These are phyloP conservation scores for Bidens hawaiensis DNA, from an alignment of 140 eudicot species.

Conservation along the genomic window DNA sequence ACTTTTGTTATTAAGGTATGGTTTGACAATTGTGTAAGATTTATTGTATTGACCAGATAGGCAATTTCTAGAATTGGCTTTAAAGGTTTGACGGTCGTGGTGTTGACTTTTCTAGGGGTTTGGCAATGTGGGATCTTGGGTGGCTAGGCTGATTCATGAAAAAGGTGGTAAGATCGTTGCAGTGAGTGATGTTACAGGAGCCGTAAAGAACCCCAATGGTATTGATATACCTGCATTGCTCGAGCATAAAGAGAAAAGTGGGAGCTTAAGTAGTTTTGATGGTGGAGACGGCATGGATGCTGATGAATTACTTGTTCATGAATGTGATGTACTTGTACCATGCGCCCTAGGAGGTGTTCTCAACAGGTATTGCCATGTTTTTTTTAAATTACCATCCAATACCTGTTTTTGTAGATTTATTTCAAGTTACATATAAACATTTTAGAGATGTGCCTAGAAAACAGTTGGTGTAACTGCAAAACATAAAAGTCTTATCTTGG, in stretches of 20 bases:
- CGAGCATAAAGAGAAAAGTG: conserved; percentile 42
- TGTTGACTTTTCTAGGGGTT: conserved; percentile 49
- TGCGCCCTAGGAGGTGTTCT: conserved; percentile 85
- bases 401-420: no score
- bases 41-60: neutral
- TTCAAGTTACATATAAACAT: no score
- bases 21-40: neutral
- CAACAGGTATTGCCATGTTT: conserved; percentile 71
- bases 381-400: no score
- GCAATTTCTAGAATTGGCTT: no score
- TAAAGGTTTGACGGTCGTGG: no score
- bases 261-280: conserved; percentile 43
- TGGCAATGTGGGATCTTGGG: conserved; percentile 91
- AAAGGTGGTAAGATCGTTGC: conserved; percentile 76
- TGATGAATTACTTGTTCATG: conserved; percentile 53
- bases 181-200: conserved; percentile 85
- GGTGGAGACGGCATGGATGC: conserved; percentile 72
- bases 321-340: conserved; percentile 86
- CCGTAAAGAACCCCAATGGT: conserved; percentile 57
- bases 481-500: no score
- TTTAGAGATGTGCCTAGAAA: no score
- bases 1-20: conserved; percentile 71
- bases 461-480: no score
- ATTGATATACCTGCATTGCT: conserved; percentile 58
- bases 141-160: conserved; percentile 59